phyloP scores from a whole-genome alignment of 2,329 filamentous ascomycete genomes.

The Alternaria burnsii region DNA sequence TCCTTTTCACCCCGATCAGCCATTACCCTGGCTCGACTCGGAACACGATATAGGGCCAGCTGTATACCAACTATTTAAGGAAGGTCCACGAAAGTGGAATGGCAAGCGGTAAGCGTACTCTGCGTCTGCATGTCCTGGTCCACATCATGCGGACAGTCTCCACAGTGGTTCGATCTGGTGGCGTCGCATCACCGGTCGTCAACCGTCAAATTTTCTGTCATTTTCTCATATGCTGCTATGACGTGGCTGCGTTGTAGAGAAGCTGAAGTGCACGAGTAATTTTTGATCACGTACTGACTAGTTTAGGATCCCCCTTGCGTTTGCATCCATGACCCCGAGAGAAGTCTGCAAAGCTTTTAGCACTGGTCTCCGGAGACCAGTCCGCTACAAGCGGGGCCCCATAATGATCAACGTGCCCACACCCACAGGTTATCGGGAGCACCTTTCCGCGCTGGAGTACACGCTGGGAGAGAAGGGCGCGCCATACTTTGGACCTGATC shows the following conservation, averaged over 20 bases:
- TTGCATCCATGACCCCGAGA: constrained; percentile 83
- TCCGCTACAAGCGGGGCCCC: constrained; percentile 78
- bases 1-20: constrained; percentile 88
- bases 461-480: constrained; percentile 67
- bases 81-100: constrained; percentile 86
- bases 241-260: constrained; percentile 13
- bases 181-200: constrained; percentile 20
- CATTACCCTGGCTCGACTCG: constrained; percentile 93
- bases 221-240: constrained; percentile 18
- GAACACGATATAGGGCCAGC: constrained; percentile 96
- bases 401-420: constrained; percentile 88
- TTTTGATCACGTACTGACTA: constrained; percentile 37
- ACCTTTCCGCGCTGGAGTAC: constrained; percentile 73
- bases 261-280: constrained; percentile 24
- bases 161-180: constrained; percentile 33
- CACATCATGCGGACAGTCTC: constrained; percentile 31
- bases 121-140: constrained; percentile 31
- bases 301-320: constrained; percentile 82
- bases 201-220: constrained; percentile 20
- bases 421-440: constrained; percentile 86
- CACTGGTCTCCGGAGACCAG: constrained; percentile 77
- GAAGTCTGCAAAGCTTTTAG: constrained; percentile 85
- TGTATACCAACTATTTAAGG: constrained; percentile 92
- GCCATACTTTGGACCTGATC: constrained; percentile 69
- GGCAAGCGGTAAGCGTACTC: constrained; percentile 66